Percentiles rank a stretch among this genome's conserved stretches.
Evolutionary conservation across 805 yeast species (phyloP).

Genomic region (Yarrowia deformans): DNA sequence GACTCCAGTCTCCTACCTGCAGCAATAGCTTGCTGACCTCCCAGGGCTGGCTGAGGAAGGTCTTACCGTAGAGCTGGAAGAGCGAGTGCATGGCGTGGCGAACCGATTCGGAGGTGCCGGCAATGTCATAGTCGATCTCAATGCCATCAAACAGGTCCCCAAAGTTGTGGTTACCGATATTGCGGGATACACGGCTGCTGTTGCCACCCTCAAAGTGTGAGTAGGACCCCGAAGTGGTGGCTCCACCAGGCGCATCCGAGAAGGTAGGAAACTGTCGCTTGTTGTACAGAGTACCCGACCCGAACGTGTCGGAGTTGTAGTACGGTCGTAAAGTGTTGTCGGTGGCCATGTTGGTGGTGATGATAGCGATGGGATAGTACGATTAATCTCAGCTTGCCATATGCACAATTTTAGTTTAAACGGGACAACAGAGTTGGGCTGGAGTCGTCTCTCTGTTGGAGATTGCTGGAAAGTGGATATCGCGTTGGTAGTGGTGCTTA

Average conservation of each 20-base stretch:
- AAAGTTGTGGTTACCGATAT: conserved; percentile 36
- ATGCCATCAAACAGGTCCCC: conserved; percentile 45
- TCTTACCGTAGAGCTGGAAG: conserved; percentile 70
- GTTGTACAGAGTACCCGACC: conserved; percentile 51
- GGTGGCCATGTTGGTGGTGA: conserved; percentile 24
- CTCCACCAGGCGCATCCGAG: conserved; percentile 39
- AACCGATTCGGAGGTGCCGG: conserved; percentile 40
- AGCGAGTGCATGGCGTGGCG: conserved; percentile 58
- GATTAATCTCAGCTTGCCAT: conserved; percentile 32
- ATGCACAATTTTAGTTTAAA: conserved; percentile 26
- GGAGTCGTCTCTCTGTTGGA: background rate
- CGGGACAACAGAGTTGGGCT: conserved; percentile 14
- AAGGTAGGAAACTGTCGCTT: conserved; percentile 42
- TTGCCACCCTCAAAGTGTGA: conserved; percentile 40
- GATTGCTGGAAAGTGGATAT: background rate
- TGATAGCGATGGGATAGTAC: conserved; percentile 12
- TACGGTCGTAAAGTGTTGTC: conserved; percentile 62
- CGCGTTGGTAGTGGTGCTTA: background rate
- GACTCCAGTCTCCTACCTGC: conserved; percentile 70
- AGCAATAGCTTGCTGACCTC: conserved; percentile 79
- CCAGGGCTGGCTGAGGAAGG: conserved; percentile 82
- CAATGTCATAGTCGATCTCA: conserved; percentile 43
- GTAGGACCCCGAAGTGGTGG: conserved; percentile 41
- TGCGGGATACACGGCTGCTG: conserved; percentile 33
- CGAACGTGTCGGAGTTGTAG: conserved; percentile 70